Base-by-base conservation (phyloP, 129 eudicot species). In the Centrapalus pauciflorus region DNA sequence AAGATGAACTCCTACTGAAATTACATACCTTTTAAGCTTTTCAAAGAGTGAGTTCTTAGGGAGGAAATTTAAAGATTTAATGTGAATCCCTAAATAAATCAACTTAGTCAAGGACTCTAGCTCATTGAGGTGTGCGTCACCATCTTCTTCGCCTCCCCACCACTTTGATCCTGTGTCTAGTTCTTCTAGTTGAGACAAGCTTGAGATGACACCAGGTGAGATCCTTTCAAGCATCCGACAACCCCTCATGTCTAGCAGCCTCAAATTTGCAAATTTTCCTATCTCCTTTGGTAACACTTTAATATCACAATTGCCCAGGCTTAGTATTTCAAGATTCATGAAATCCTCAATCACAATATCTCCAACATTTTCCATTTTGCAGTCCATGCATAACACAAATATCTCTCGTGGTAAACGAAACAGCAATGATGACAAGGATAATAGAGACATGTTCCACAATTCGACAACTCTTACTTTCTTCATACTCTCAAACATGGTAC, bases 91-190 rank as follows among this genome's bases (percentile, higher is more conserved):
- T 64, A 79, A 64, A 32, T 71, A 70, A 3, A 25, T 74, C 35
- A 79, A 64, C 21, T 59, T 41, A 5, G 55, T 49, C 10, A 79
- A 64, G 20, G 78, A 69, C 46, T 75, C 66, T 37, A 79, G 24
- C 32, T 79, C 80, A 1, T 50, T 10, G 38, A 79, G 75, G 66
- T 73, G 67, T 56, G 61, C 68, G 9, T 75, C 77, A 5, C 69
- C 56, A 28, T 63, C 29, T 43, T 63, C 73, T 29, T 29, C 62
- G 10, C 55, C 70, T 66, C 65, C 70, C 70, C 73, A 66, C 64
- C 57, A 70, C 38, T 61, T 73, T 37, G 75, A 75, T 55, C 84
- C 84, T 0, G 75, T 75, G 72, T 79, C 79, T 24, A 79, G 64
- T 40, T 63, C 80, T 64, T 74, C 84, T 25, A 79, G 77, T 27